phyloP scores from a whole-genome alignment of 208 protist genomes.

The Crithidia expoeki region DNA sequence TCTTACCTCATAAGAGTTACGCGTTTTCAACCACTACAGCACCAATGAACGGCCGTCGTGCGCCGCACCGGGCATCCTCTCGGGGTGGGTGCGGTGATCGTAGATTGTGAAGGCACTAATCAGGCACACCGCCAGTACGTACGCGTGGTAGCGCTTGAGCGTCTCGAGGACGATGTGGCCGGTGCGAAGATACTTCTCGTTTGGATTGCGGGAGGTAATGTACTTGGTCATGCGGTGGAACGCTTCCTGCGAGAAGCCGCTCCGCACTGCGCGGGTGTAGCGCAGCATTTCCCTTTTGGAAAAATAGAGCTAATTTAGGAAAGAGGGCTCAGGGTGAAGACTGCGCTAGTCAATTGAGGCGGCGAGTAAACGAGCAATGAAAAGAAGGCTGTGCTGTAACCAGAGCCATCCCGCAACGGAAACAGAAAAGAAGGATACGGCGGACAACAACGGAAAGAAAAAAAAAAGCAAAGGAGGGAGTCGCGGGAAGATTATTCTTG shows the following conservation, averaged over 20 bases:
- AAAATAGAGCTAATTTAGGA: too few relatives aligned
- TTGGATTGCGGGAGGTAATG: slow-evolving; percentile 86
- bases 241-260: slow-evolving; percentile 80
- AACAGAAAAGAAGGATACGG: not conserved
- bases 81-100: slow-evolving; percentile 65
- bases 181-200: slow-evolving; percentile 84
- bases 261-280: slow-evolving; percentile 20
- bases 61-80: slow-evolving; percentile 55
- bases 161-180: slow-evolving; percentile 85
- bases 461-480: too few relatives aligned
- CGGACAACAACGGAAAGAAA: not conserved
- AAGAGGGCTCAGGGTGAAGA: not conserved
- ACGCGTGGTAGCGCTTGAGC: slow-evolving; percentile 83
- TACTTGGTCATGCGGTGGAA: slow-evolving; percentile 88
- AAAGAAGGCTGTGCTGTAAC: not conserved
- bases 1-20: not conserved
- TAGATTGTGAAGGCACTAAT: slow-evolving; percentile 69
- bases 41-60: slow-evolving; percentile 87
- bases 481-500: too few relatives aligned
- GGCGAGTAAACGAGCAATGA: not conserved
- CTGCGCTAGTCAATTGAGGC: not conserved
- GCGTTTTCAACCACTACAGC: slow-evolving; percentile 37
- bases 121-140: slow-evolving; percentile 67
- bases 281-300: slow-evolving; percentile 28
- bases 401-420: not conserved